Conservation (phyloP, 345 rosid genomes). For the Rubroshorea leprosula region DNA sequence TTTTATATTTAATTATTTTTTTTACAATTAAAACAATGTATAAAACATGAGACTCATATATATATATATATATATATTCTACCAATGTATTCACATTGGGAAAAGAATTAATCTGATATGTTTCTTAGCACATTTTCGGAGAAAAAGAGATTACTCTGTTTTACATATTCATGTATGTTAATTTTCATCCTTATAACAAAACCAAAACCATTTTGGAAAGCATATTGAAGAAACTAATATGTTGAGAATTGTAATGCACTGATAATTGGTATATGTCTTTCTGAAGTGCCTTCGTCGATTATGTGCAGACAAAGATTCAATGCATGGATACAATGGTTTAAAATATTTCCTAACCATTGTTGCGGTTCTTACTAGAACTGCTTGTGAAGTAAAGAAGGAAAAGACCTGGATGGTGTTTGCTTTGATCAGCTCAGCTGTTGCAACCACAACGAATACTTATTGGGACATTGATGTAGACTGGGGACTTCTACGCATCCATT, state of each 20-base stretch:
- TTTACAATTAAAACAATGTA: no score
- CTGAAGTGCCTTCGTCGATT: constrained; percentile 54
- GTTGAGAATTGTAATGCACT: background rate
- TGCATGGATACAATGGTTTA: constrained; percentile 50
- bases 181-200: background rate
- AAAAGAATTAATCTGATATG: no score
- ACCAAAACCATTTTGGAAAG: background rate
- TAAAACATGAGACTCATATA: no score
- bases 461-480: constrained; percentile 73
- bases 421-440: constrained; percentile 54
- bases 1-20: no score
- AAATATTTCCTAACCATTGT: constrained; percentile 59
- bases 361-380: constrained; percentile 57
- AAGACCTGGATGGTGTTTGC: constrained; percentile 53
- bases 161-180: no score
- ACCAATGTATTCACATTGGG: no score
- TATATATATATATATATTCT: no score
- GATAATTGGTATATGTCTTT: background rate
- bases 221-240: background rate
- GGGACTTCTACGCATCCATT: constrained; percentile 66
- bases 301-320: constrained; percentile 49
- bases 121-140: no score
- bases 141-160: no score
- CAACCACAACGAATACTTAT: constrained; percentile 38
- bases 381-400: constrained; percentile 51